Conservation (phyloP, 495 filamentous ascomycete genomes). For the Cercophora scortea region DNA sequence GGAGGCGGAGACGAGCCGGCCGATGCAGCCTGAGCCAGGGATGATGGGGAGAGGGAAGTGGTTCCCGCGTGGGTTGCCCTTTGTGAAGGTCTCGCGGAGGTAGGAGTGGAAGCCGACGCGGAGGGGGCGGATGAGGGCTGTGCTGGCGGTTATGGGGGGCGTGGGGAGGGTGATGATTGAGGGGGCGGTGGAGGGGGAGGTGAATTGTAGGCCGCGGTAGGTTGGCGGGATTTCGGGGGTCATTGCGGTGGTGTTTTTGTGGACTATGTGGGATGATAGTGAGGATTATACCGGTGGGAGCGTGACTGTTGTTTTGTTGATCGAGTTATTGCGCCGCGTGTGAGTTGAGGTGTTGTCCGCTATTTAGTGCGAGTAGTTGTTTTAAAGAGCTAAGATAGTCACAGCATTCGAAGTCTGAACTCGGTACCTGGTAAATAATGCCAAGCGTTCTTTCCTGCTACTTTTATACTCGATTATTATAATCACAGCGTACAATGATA, state of each 20-base stretch:
- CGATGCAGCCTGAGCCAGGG: slow-evolving; percentile 26
- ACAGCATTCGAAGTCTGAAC: no score
- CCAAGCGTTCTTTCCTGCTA: no score
- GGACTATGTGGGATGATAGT: not conserved
- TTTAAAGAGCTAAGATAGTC: no score
- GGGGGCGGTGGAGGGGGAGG: slow-evolving; percentile 14
- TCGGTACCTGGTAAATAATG: no score
- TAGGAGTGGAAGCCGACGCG: slow-evolving; percentile 16
- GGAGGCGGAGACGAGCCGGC: slow-evolving; percentile 33
- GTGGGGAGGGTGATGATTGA: slow-evolving; percentile 10
- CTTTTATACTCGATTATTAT: no score
- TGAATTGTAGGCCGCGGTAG: slow-evolving; percentile 17
- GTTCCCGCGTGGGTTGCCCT: slow-evolving; percentile 15
- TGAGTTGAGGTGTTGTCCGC: no score
- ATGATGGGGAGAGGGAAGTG: slow-evolving; percentile 16
- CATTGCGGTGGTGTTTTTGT: not conserved
- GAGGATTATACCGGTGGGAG: no score
- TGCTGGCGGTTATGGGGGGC: slow-evolving; percentile 11
- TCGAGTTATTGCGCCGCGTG: no score
- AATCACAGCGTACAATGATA: no score
- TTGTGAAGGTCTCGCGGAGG: slow-evolving; percentile 16
- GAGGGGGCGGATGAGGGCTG: slow-evolving; percentile 15
- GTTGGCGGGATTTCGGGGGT: slow-evolving; percentile 7
- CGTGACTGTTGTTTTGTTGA: not conserved
- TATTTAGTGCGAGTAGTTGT: no score